Conservation (phyloP, 1,139 yeast species). For the Blastobotrys apis region DNA sequence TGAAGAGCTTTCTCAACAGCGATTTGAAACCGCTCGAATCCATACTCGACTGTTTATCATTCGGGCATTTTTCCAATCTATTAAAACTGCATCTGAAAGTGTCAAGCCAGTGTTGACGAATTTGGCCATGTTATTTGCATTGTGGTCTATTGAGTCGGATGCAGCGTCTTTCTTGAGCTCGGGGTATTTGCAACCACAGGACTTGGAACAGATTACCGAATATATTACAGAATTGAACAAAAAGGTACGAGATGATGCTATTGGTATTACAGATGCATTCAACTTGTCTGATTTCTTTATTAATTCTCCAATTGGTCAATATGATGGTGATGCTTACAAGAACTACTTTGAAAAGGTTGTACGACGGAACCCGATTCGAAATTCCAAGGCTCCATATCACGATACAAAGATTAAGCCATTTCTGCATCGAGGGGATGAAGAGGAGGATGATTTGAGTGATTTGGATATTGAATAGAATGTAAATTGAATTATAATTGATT, state of each 20-base stretch:
- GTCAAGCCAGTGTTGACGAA: conserved; percentile 41
- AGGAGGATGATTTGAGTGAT: conserved; percentile 15
- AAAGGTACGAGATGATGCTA: conserved; percentile 57
- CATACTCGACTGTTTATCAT: conserved; percentile 41
- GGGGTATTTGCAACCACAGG: conserved; percentile 4
- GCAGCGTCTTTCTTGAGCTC: conserved; percentile 62
- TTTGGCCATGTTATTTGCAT: conserved; percentile 58
- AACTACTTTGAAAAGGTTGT: conserved; percentile 51
- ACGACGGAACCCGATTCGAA: conserved; percentile 35
- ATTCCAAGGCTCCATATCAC: conserved; percentile 38
- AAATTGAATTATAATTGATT: too few species aligned
- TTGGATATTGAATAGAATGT: background rate
- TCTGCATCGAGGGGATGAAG: conserved; percentile 35
- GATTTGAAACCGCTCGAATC: conserved; percentile 43
- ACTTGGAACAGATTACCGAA: conserved; percentile 10
- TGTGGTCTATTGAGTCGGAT: conserved; percentile 69
- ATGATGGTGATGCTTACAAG: conserved; percentile 81
- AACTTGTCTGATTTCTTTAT: conserved; percentile 78
- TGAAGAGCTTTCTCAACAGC: conserved; percentile 42
- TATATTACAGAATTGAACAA: conserved; percentile 36
- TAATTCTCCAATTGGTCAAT: conserved; percentile 80
- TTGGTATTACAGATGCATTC: conserved; percentile 84
- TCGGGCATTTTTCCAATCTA: conserved; percentile 36
- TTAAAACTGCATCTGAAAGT: conserved; percentile 24
- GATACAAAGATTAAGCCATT: conserved; percentile 40